Percentiles rank a stretch among this genome's conserved stretches.
phyloP scores from a whole-genome alignment of 2,329 filamentous ascomycete genomes.

The Macrophomina phaseolina region DNA sequence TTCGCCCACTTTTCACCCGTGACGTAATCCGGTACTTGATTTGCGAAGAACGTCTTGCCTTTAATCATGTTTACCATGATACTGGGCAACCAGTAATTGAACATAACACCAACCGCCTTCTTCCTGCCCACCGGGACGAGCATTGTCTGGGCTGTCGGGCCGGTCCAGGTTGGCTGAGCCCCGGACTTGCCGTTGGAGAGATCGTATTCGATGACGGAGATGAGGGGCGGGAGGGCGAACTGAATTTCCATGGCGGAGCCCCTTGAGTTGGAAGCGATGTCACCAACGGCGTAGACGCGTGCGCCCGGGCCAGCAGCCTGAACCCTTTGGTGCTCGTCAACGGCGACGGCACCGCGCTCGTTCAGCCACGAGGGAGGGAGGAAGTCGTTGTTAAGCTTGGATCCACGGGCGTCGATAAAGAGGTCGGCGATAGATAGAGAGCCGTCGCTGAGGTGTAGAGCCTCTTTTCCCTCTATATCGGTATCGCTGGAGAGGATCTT shows the following conservation, averaged over 20 bases:
- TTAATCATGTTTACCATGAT: conserved; percentile 31
- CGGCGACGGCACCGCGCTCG: conserved; percentile 35
- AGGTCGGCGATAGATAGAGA: conserved; percentile 51
- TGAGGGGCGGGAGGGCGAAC: conserved; percentile 31
- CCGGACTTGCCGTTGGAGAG: conserved; percentile 1
- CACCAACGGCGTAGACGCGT: conserved; percentile 42
- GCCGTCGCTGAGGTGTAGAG: conserved; percentile 55
- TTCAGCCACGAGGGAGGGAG: conserved; percentile 36
- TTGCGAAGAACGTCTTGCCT: conserved; percentile 30
- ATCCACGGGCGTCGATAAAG: conserved; percentile 41
- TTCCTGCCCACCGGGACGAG: conserved; percentile 5
- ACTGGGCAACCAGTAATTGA: conserved; percentile 18
- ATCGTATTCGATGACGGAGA: conserved; percentile 15
- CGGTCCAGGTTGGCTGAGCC: conserved; percentile 2
- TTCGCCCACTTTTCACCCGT: conserved; percentile 28
- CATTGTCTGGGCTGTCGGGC: conserved; percentile 8
- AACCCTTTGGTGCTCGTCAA: conserved; percentile 29
- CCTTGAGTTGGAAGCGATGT: conserved; percentile 38
- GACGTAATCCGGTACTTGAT: conserved; percentile 28
- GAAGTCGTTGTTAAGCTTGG: conserved; percentile 37
- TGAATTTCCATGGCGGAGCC: conserved; percentile 40
- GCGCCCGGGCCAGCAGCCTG: conserved; percentile 29
- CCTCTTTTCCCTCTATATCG: conserved; percentile 50
- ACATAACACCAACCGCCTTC: conserved; percentile 5
- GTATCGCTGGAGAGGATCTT: conserved; percentile 32